Evolutionary conservation across 805 yeast genomes (phyloP).

Genomic region (Saccharomycopsis fibuligera): DNA sequence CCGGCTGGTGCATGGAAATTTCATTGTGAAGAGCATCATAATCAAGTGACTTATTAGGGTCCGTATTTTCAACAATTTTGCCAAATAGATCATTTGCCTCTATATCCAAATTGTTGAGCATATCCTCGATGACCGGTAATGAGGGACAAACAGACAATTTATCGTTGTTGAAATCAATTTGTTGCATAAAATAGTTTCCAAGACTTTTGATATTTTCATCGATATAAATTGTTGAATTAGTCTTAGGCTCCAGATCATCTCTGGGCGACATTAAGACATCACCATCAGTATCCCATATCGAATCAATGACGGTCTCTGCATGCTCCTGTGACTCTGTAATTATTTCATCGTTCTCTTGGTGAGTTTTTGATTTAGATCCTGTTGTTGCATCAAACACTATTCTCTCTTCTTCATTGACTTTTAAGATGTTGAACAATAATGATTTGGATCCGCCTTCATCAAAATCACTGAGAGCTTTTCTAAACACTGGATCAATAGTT

Average conservation of each 20-base stretch:
- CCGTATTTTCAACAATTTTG: not conserved
- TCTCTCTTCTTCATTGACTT: constrained; percentile 27
- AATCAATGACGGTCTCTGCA: not conserved
- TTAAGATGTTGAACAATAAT: constrained; percentile 54
- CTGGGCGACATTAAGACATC: not conserved
- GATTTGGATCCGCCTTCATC: constrained; percentile 82
- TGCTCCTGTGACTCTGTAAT: not conserved
- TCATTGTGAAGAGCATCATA: not conserved
- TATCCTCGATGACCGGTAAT: constrained; percentile 1
- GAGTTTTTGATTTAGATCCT: not conserved
- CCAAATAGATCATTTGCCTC: not conserved
- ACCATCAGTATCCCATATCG: not conserved
- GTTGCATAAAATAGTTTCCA: not conserved
- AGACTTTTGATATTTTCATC: not conserved
- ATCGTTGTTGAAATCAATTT: not conserved
- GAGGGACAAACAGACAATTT: not conserved
- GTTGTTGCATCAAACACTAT: constrained; percentile 54
- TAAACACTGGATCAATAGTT: constrained; percentile 67
- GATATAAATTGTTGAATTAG: too few species aligned
- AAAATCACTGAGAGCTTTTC: constrained; percentile 67
- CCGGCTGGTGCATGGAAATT: too few species aligned
- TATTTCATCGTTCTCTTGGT: not conserved
- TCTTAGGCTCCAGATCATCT: too few species aligned
- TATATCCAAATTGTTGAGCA: not conserved
- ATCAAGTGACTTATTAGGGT: not conserved